Conservation (phyloP, 371 early-diverging fungal genomes). For the Mucor plumbeus region DNA sequence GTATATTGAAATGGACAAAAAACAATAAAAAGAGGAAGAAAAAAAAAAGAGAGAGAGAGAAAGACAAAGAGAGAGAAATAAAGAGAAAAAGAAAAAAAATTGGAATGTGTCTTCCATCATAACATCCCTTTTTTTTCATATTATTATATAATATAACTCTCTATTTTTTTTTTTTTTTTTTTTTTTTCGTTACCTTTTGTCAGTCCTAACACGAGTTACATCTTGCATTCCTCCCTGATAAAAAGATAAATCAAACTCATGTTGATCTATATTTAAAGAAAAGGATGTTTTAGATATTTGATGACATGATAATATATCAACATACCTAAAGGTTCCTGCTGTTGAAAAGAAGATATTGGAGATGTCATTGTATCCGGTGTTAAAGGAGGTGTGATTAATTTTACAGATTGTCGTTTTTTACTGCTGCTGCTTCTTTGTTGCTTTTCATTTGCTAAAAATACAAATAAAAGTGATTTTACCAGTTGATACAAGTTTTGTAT, state of each 20-base stretch:
- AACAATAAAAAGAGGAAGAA: not conserved
- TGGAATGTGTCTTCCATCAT: conserved; percentile 11
- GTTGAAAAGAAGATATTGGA: not conserved
- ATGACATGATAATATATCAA: not conserved
- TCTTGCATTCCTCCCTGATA: conserved; percentile 15
- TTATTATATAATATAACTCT: not conserved
- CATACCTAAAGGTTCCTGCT: not conserved
- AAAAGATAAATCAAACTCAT: conserved; percentile 9
- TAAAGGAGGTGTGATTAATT: conserved; percentile 16
- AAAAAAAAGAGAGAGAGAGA: not conserved
- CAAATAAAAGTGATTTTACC: conserved; percentile 13
- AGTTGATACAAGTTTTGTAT: conserved; percentile 10
- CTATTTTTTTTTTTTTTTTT: not conserved
- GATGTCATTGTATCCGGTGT: conserved; percentile 4
- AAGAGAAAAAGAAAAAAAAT: conserved; percentile 9
- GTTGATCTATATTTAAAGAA: not conserved
- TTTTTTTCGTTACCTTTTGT: conserved; percentile 1
- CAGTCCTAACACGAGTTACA: conserved; percentile 4
- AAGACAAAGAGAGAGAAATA: not conserved
- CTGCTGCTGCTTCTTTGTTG: not conserved
- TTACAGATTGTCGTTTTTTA: not conserved
- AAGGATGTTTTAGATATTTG: not conserved
- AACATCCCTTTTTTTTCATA: conserved; percentile 7
- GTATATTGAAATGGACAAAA: not conserved
- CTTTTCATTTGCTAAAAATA: conserved; percentile 6